Percentiles rank a stretch among this genome's conserved stretches.
Conservation (phyloP, 257 asterid species). For the Primulina huaijiensis region DNA sequence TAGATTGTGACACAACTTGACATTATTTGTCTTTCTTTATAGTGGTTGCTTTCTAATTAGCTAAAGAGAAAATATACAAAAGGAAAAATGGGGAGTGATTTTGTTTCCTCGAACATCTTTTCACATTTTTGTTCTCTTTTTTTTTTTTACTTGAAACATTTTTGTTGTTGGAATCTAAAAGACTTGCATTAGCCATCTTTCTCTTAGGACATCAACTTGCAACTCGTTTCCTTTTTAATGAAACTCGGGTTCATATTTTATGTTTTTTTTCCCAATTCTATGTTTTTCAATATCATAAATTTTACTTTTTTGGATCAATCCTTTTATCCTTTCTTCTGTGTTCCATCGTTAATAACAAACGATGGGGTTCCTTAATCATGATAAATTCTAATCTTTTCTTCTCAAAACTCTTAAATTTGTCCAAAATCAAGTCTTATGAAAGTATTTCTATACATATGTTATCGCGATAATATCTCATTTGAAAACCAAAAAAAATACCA, state of each 20-base stretch:
- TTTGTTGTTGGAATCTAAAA: slow-evolving; percentile 47
- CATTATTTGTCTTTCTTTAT: slow-evolving; percentile 35
- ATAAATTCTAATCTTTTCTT: not conserved
- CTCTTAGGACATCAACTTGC: slow-evolving; percentile 35
- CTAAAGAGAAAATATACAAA: slow-evolving; percentile 18
- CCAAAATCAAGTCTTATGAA: not conserved
- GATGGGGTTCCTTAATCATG: too few species aligned
- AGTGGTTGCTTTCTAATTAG: slow-evolving; percentile 24
- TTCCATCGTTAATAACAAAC: too few species aligned
- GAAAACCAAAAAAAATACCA: too few species aligned
- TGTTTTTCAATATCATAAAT: too few species aligned
- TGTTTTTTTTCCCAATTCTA: too few species aligned
- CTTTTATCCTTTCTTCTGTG: too few species aligned
- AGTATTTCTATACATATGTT: too few species aligned
- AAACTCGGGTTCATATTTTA: too few species aligned
- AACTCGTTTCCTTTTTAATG: not conserved
- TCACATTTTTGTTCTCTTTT: slow-evolving; percentile 25
- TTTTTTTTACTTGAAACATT: slow-evolving; percentile 32
- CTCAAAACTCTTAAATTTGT: too few species aligned
- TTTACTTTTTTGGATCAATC: too few species aligned
- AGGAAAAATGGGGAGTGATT: slow-evolving; percentile 37
- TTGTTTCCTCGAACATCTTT: slow-evolving; percentile 33
- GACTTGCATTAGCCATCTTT: slow-evolving; percentile 23
- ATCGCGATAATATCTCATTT: too few species aligned
- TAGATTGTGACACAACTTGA: slow-evolving; percentile 40